A percentile compares a stretch with the other conserved stretches of the same genome.
phyloP scores from a whole-genome alignment of 768 basidiomycete genomes.

The Leucogyrophana mollusca region DNA sequence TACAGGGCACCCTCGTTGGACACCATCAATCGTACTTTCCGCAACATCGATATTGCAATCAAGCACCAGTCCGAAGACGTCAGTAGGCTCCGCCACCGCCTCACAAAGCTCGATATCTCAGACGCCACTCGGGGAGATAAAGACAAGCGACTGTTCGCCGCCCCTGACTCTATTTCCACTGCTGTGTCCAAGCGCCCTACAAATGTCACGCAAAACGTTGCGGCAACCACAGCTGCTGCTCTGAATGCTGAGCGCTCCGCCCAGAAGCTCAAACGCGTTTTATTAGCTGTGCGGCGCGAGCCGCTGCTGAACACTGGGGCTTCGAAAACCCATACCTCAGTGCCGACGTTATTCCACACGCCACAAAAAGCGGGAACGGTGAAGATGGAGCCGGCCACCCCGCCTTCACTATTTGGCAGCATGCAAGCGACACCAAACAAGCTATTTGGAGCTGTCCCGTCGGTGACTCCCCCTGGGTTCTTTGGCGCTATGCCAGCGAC shows the following conservation, averaged over 20 bases:
- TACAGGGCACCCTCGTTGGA: constrained; percentile 81
- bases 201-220: constrained; percentile 62
- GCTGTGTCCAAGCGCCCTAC: constrained; percentile 31
- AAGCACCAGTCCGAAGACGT: constrained; percentile 60
- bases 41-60: constrained; percentile 78
- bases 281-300: constrained; percentile 57
- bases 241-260: constrained; percentile 79
- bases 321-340: constrained; percentile 8
- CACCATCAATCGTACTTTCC: constrained; percentile 76
- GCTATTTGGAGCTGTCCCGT: too few relatives aligned
- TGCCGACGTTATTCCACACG: constrained; percentile 25
- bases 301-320: constrained; percentile 68
- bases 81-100: constrained; percentile 46
- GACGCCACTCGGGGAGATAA: constrained; percentile 20
- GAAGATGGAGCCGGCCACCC: constrained; percentile 7
- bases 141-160: constrained; percentile 37
- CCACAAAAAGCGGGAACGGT: constrained; percentile 22
- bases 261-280: constrained; percentile 63
- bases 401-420: not conserved
- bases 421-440: too few relatives aligned
- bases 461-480: not conserved
- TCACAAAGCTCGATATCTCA: constrained; percentile 48
- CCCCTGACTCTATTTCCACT: constrained; percentile 29
- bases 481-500: constrained; percentile 14
- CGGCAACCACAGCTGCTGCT: constrained; percentile 75